A percentile compares a stretch with the other conserved stretches of the same genome.
Conservation (phyloP, 2,329 filamentous ascomycete species). For the Helicocarpus griseus region DNA sequence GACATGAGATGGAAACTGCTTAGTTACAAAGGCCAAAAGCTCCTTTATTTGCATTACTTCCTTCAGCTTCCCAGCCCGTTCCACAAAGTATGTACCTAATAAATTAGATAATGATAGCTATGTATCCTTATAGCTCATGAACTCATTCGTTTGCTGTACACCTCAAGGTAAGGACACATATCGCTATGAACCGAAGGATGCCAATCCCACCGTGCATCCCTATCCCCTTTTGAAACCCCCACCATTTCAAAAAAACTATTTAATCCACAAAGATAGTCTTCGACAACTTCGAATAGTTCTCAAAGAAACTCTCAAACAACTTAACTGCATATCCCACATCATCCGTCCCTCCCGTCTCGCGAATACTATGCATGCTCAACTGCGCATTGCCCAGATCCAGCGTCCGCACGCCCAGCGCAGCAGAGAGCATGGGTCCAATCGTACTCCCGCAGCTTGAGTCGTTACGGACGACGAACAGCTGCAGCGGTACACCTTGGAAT, state of each 20-base stretch:
- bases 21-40: too few species aligned
- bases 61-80: too few species aligned
- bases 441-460: conserved; percentile 92
- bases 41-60: too few species aligned
- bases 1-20: too few species aligned
- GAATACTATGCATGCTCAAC: conserved; percentile 92
- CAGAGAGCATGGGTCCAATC: conserved; percentile 92
- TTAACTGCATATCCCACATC: conserved; percentile 81
- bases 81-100: too few species aligned
- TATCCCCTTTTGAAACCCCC: too few species aligned
- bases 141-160: too few species aligned
- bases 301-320: conserved; percentile 80
- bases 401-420: conserved; percentile 75
- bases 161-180: too few species aligned
- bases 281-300: conserved; percentile 73
- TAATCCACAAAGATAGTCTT: conserved; percentile 75
- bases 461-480: conserved; percentile 93
- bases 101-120: too few species aligned
- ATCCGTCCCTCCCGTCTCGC: conserved; percentile 79
- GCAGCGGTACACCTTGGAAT: conserved; percentile 60
- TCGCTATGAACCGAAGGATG: too few species aligned
- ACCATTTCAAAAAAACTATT: conserved; percentile 2
- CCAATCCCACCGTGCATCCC: too few species aligned
- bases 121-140: too few species aligned
- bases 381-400: conserved; percentile 91